Evolutionary conservation across 2,329 filamentous ascomycete genomes (phyloP).

Genomic region (Pseudopyrenochaeta lycopersici): DNA sequence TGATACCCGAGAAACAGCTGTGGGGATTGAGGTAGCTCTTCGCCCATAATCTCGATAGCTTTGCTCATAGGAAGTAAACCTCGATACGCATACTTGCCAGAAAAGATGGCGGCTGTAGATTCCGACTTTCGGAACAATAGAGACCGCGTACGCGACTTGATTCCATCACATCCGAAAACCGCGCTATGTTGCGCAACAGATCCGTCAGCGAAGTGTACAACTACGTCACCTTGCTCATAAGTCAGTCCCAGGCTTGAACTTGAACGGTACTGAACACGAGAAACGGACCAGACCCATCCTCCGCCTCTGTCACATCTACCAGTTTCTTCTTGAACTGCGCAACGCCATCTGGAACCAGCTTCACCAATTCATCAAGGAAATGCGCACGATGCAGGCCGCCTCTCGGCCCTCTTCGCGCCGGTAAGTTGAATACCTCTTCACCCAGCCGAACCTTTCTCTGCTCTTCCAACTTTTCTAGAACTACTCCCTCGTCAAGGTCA

Average conservation of each 20-base stretch:
- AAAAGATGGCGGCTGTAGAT: slow-evolving; percentile 58
- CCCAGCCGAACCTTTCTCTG: slow-evolving; percentile 24
- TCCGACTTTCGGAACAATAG: slow-evolving; percentile 60
- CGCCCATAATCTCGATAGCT: slow-evolving; percentile 59
- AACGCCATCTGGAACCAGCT: slow-evolving; percentile 55
- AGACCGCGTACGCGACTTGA: slow-evolving; percentile 65
- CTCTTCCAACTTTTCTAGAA: slow-evolving; percentile 9
- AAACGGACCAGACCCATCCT: slow-evolving; percentile 25
- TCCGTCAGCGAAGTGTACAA: slow-evolving; percentile 56
- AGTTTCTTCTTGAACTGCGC: slow-evolving; percentile 54
- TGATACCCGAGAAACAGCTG: slow-evolving; percentile 67
- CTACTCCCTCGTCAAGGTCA: slow-evolving; percentile 13
- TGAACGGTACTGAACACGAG: too few species aligned
- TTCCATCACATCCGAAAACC: slow-evolving; percentile 71
- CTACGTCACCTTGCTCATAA: slow-evolving; percentile 30
- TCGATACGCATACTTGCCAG: slow-evolving; percentile 69
- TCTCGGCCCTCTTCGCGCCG: slow-evolving; percentile 31
- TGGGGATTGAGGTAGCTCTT: slow-evolving; percentile 58
- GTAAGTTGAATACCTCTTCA: slow-evolving; percentile 32
- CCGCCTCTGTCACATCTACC: slow-evolving; percentile 29
- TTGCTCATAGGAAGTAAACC: slow-evolving; percentile 68
- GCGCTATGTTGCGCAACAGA: slow-evolving; percentile 54
- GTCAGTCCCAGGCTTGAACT: too few species aligned
- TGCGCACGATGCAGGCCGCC: slow-evolving; percentile 58
- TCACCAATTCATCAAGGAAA: slow-evolving; percentile 60